A percentile compares a stretch with the other conserved stretches of the same genome.
Conservation (phyloP, 2,329 filamentous ascomycete genomes). For the Trichoderma polysporum region DNA sequence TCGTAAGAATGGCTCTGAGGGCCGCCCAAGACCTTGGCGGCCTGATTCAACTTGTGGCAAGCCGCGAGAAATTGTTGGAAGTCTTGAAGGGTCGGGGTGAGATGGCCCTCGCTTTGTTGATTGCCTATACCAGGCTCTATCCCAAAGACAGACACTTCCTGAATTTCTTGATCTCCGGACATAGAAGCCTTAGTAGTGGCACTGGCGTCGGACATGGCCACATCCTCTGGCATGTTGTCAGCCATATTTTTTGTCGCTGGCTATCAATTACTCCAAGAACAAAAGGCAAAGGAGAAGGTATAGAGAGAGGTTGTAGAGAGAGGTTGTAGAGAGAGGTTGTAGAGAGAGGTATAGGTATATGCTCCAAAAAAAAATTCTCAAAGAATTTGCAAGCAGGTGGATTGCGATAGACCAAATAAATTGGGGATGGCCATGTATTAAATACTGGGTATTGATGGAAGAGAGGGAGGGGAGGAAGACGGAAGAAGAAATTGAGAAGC, state of each 20-base stretch:
- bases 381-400: too few species aligned
- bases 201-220: neutral
- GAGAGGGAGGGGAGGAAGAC: too few species aligned
- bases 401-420: too few species aligned
- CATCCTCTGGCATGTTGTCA: neutral
- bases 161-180: neutral
- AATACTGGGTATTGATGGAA: too few species aligned
- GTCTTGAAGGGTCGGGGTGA: neutral
- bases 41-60: neutral
- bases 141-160: neutral
- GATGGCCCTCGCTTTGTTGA: neutral
- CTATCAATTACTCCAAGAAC: neutral
- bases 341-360: too few species aligned
- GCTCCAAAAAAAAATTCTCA: too few species aligned
- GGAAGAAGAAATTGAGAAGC: too few species aligned
- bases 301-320: too few species aligned
- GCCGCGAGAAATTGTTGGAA: neutral
- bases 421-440: too few species aligned
- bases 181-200: neutral
- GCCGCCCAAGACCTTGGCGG: neutral
- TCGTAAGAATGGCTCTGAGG: constrained; percentile 22
- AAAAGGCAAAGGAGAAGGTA: too few species aligned
- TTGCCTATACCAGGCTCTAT: neutral
- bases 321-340: too few species aligned
- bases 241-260: neutral